phyloP scores from a whole-genome alignment of 176 grass and related monocot species.

The Dendrocalamus sinicus region DNA sequence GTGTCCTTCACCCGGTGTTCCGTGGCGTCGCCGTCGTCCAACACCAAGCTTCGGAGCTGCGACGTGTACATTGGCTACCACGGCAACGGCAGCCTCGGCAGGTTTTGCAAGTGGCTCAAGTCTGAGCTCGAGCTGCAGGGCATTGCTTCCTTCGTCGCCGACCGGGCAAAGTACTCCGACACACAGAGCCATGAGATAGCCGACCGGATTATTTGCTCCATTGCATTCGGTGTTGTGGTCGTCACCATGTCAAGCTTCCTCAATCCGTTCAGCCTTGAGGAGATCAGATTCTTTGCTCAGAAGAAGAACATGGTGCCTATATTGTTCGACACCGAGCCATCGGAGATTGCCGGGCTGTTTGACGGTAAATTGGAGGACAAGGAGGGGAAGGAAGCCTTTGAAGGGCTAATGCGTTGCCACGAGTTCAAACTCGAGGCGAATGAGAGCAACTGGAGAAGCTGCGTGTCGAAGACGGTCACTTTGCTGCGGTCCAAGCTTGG shows the following conservation, averaged over 20 bases:
- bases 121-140: constrained; percentile 94
- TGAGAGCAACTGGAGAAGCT: constrained; percentile 81
- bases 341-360: constrained; percentile 68
- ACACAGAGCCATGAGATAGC: constrained; percentile 89
- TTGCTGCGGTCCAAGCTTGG: constrained; percentile 83
- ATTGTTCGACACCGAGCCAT: constrained; percentile 70
- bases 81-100: constrained; percentile 72
- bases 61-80: constrained; percentile 97
- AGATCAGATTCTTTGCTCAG: constrained; percentile 94
- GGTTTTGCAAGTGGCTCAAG: constrained; percentile 98
- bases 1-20: constrained; percentile 81
- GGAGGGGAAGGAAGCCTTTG: constrained; percentile 85
- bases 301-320: constrained; percentile 96
- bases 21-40: constrained; percentile 74
- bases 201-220: constrained; percentile 89
- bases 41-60: constrained; percentile 88
- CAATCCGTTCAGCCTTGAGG: constrained; percentile 85
- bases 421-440: constrained; percentile 93
- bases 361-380: constrained; percentile 86
- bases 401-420: constrained; percentile 80
- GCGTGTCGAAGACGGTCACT: constrained; percentile 61
- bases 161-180: constrained; percentile 87
- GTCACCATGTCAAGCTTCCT: constrained; percentile 85
- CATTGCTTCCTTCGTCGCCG: constrained; percentile 89
- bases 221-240: constrained; percentile 74